Evolutionary conservation across 2,329 filamentous ascomycete genomes (phyloP), one percentile per base, ranked within the genome.

Genomic region (Pseudopyricularia cyperi): DNA sequence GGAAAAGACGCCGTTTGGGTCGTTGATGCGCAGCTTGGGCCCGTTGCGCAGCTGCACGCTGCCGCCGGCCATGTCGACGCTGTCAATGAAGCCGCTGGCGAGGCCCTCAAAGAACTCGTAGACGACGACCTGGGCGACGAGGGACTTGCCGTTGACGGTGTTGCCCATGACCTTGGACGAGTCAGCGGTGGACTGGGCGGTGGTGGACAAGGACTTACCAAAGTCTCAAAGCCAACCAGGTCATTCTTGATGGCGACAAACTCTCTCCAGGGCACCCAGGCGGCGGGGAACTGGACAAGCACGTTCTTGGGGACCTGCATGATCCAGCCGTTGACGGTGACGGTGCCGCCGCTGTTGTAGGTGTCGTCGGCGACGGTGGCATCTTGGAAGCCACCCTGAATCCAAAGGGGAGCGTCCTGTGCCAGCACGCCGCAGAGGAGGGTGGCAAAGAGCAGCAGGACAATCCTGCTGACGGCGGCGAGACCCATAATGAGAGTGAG

Each of bases 221-320:
- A 59, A 28, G 64, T 63, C 54, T 69, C 66, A 26, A 62, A 68
- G 4, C 66, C 66, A 12, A 62, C 8, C 52, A 66, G 63, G 3
- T 61, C 57, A 12, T 59, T 57, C 50, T 64, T 62, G 47, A 42
- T 42, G 6, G 57, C 59, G 7, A 63, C 63, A 34, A 69, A 68
- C 15, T 68, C 63, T 53, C 63, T 67, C 61, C 62, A 75, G 0
- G 71, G 70, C 26, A 73, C 65, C 56, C 66, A 73, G 12, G 68
- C 66, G 3, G 67, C 69, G 0, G 72, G 73, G 39, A 76, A 75
- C 49, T 73, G 67, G 3, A 74, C 70, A 8, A 74, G 66, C 24
- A 75, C 55, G 54, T 76, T 76, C 59, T 74, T 66, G 3, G 73
- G 73, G 2, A 76, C 70, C 9, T 60, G 65, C 46, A 76, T 67